Conservation (phyloP, 768 basidiomycete species). For the Dioszegia aurantiaca region DNA sequence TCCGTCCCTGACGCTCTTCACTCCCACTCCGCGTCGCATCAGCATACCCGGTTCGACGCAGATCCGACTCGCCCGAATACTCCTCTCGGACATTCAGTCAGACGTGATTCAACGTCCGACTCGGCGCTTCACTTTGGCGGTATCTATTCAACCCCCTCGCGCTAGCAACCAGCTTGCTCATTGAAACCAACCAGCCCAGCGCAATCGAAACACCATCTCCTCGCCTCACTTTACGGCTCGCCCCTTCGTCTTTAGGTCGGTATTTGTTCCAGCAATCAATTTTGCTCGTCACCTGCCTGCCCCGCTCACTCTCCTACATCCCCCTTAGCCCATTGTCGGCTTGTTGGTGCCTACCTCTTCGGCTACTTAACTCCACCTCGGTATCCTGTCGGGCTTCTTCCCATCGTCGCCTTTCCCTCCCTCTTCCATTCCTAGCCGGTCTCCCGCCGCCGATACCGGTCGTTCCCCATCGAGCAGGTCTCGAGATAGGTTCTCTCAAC, state of each 20-base stretch:
- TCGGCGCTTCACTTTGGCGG: no score
- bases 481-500: conserved; percentile 11
- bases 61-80: not conserved
- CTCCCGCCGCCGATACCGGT: no score
- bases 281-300: not conserved
- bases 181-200: no score
- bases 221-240: conserved; percentile 1
- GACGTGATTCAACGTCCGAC: not conserved
- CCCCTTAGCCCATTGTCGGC: not conserved
- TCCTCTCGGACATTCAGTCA: not conserved
- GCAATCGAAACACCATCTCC: not conserved
- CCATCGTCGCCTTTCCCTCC: conserved; percentile 5
- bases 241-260: not conserved
- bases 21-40: not conserved
- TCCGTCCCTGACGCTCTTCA: not conserved
- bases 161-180: no score
- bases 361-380: conserved; percentile 6
- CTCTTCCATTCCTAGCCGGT: not conserved
- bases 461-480: conserved; percentile 20
- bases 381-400: conserved; percentile 1
- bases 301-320: not conserved
- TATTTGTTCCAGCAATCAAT: not conserved
- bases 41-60: not conserved
- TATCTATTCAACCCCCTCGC: no score
- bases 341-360: not conserved